Evolutionary conservation across 805 yeast genomes (phyloP), one percentile per base, ranked within the genome.

Genomic region (Cyberlindnera maritima): DNA sequence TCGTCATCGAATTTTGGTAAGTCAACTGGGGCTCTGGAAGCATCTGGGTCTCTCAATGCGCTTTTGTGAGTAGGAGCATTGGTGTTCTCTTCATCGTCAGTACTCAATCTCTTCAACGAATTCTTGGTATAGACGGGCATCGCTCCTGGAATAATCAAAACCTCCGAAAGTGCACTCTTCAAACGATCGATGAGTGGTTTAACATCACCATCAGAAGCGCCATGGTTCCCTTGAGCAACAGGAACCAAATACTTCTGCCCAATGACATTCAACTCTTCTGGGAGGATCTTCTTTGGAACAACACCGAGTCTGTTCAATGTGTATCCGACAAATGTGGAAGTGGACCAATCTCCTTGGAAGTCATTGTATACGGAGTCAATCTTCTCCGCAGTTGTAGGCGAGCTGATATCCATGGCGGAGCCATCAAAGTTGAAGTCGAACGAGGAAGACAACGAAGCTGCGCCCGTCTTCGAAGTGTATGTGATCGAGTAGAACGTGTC

Each of bases 1-100:
- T 79, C 84, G 55, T 76, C 80, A 20, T 76, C 80, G 49, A 76
- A 79, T 29, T 68, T 77, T 1, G 83, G 83, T 60, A 76, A 70
- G 2, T 49, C 42, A 15, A 19, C 36, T 1, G 29, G 12, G 26
- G 39, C 9, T 36, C 7, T 13, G 11, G 17, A 23, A n/a, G n/a
- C n/a, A n/a, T n/a, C n/a, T n/a, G n/a, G n/a, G 31, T 35, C 28
- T 35, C n/a, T 36, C 37, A 15, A 32, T 19, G 20, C 6, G 7
- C 25, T 35, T 8, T 13, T 10, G 18, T 20, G n/a, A 15, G 37
- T 19, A 3, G 37, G 25, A 13, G 37, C 25, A 35, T 35, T 18
- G 7, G n/a, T 18, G 25, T 13, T 18, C 3, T 35, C 37, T 6
- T 35, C 15, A 35, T 20, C 37, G 7, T 35, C 37, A 19, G 25